Evolutionary conservation across 345 rosid genomes (phyloP), one percentile per base, ranked within the genome.

Genomic region (Nephelium lappaceum): DNA sequence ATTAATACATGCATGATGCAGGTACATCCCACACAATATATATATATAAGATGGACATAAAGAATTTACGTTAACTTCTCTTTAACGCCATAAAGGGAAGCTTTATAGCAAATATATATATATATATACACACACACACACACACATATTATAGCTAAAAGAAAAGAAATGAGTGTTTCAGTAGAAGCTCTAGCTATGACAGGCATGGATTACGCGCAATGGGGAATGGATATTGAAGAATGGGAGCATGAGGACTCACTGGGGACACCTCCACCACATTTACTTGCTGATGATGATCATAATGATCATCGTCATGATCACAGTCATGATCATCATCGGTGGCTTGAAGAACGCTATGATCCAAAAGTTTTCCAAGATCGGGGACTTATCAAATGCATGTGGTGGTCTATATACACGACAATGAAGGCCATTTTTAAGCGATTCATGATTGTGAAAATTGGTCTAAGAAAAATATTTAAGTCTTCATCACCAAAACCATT

Each of bases 161-260:
- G 8, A 41, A 41, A 41, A 41, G 36, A 31, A 31, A 31, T 41
- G 43, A 8, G 43, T 41, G 81, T 77, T 79, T 85, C 90, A 0
- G 24, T 87, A 61, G 89, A 88, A 72, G 88, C 89, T 53, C 73
- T 86, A 77, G 89, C 89, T 27, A 86, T 88, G 89, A 83, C 85
- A 0, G 89, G 87, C 51, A 23, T 7, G 16, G 85, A 81, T 36
- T 84, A 68, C 80, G 23, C 41, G 24, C 85, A 73, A 71, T 80
- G 77, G 81, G 87, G 84, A 18, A 63, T 83, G 57, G 74, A 79
- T 64, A 57, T 68, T 19, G 85, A 86, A 58, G 76, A 88, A 72
- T 83, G 84, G 88, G 86, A 83, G 81, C 65, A 43, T 25, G 64
- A 83, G 65, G 88, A 83, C 6, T 74, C 57, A 11, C 43, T 57